Base-by-base conservation (phyloP, 1,139 yeast genomes). In the Meyerozyma smithsonii region DNA sequence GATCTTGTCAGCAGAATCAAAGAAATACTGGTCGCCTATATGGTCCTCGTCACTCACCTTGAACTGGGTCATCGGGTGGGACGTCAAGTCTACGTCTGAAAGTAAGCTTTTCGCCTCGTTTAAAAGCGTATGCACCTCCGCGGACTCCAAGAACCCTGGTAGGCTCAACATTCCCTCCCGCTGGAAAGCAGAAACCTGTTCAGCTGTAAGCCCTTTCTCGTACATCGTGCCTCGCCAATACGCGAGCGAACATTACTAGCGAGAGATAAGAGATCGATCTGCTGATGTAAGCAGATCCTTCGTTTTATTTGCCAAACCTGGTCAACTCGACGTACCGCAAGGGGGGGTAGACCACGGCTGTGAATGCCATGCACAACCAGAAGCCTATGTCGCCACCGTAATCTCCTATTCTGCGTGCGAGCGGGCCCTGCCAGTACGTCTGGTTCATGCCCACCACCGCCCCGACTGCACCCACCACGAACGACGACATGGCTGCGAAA, bases 31-130 rank as follows among this genome's bases (percentile, higher is more conserved):
- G 56, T 85, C 92, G 1, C 94, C 92, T 35, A 85, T 72, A 52
- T 84, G 92, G 39, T 69, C 74, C 30, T 75, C 77, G 20, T 74
- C 78, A 2, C 75, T 78, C 1, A 94, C 84, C 38, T 80, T 77
- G 66, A 85, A 85, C 52, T 72, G 75, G 25, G 92, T 84, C 58
- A 74, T 60, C 10, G 95, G 94, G 51, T 85, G 94, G n/a, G 62
- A 59, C 3, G 62, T 54, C 5, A 81, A 51, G 46, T 82, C 80
- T 39, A 84, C 72, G 5, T 68, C 65, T 1, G 58, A 49, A 36
- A 84, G 65, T 19, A 84, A 59, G 18, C 55, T 42, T 23, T 66
- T 63, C 1, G 85, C 69, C 44, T 74, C 70, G 0, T 44, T 39
- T 37, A 79, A 56, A 32, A 84, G 59, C 1, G 48, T 49, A 0